Base-by-base conservation (phyloP, 2,329 filamentous ascomycete species). In the Beauveria pseudobassiana region DNA sequence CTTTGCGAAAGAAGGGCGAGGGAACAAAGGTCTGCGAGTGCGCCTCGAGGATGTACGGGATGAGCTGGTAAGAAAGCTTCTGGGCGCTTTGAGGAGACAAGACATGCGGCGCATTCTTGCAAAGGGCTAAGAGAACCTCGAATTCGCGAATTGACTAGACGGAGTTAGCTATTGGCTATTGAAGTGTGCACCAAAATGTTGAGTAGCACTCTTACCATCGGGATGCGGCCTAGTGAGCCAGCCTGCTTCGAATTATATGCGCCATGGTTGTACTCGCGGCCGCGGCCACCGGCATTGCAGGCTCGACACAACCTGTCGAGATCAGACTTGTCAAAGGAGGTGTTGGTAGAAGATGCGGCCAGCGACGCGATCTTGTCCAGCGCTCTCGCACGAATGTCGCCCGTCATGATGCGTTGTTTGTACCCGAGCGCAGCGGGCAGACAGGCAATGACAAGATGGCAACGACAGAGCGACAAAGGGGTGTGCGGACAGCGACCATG, bases 41-140 rank as follows among this genome's bases (percentile, higher is more conserved):
- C 5, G 90, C 88, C 72, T 97, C 91, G 67, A 92, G 85, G 14
- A 98, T 83, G 73, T 98, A 98, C 5, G 88, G 89, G 8, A 87
- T 83, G 46, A 99, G 78, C 67, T 96, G 92, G 40, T 82, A 80
- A n/a, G 87, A 84, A 45, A 99, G 84, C 68, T 86, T 88, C 69
- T 90, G 85, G 30, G 92, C 93, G 70, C 89, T 88, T 64, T 90
- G 85, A 48, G 78, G 74, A 51, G 85, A 87, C 58, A 87, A 82
- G 28, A 98, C 81, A 26, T 86, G 82, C 4, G 91, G 88, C 3
- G 93, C 91, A 59, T 93, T 91, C 76, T 93, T 93, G 79, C 93
- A 98, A 28, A 99, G 81, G 49, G 95, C 91, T 28, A 98, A 78
- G 28, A 99, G 82, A 59, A 96, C 90, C 74, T 99, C 93, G 67